phyloP scores from a whole-genome alignment of 805 yeast genomes.

The Pichia thaimueangensis region DNA sequence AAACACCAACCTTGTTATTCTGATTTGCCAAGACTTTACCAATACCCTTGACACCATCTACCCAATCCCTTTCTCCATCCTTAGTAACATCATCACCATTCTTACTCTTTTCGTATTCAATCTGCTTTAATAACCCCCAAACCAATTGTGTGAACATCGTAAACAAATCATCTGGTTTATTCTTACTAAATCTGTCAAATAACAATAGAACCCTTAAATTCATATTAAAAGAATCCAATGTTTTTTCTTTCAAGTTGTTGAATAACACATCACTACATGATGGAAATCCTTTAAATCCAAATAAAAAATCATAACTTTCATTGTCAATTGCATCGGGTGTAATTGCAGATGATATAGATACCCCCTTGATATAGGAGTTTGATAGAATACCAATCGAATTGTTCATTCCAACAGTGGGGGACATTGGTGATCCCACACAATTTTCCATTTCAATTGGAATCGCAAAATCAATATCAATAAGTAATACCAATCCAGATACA shows the following conservation, averaged over 20 bases:
- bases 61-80: conserved; percentile 9
- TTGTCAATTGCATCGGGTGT: conserved; percentile 23
- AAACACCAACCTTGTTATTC: conserved; percentile 28
- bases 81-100: conserved; percentile 1
- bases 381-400: neutral
- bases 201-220: conserved; percentile 28
- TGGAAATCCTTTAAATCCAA: conserved; percentile 19
- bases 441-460: neutral
- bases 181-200: conserved; percentile 27
- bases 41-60: conserved; percentile 21
- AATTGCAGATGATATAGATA: conserved; percentile 29
- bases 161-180: conserved; percentile 28
- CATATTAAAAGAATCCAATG: conserved; percentile 30
- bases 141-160: conserved; percentile 27
- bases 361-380: conserved; percentile 14
- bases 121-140: conserved; percentile 17
- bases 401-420: conserved; percentile 7
- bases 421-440: conserved; percentile 5
- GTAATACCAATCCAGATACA: conserved; percentile 30
- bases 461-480: conserved; percentile 34
- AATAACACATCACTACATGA: conserved; percentile 23
- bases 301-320: conserved; percentile 22
- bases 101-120: neutral
- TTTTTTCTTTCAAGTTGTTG: conserved; percentile 24
- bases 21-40: conserved; percentile 26